These are phyloP conservation scores for Vitis amurensis DNA, from an alignment of 164 flowering plant species.

Conservation along the genomic window DNA sequence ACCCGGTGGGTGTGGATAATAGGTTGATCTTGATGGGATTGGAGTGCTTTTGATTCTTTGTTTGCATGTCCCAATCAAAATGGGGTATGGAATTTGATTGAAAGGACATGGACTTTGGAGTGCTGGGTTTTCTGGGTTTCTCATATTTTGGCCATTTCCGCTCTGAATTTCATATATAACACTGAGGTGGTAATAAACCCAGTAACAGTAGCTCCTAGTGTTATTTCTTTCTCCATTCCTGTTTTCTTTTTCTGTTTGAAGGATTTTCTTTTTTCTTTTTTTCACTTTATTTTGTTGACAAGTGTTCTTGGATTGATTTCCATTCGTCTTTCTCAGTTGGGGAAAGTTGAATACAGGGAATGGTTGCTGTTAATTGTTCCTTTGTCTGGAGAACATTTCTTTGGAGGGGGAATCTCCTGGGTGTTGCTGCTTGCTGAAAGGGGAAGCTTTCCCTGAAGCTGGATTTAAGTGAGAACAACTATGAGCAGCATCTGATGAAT, in stretches of 20 bases:
- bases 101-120: slow-evolving; percentile 29
- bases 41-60: slow-evolving; percentile 10
- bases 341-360: slow-evolving; percentile 7
- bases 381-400: slow-evolving; percentile 15
- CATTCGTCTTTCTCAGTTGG: neutral
- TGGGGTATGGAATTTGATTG: slow-evolving; percentile 39
- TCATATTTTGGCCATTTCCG: slow-evolving; percentile 17
- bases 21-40: slow-evolving; percentile 28
- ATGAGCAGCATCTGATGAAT: slow-evolving; percentile 11
- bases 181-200: slow-evolving; percentile 3
- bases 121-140: slow-evolving; percentile 25
- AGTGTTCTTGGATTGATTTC: neutral
- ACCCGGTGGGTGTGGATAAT: slow-evolving; percentile 8
- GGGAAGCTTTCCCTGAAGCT: slow-evolving; percentile 9
- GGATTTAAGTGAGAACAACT: slow-evolving; percentile 4
- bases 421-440: slow-evolving; percentile 18
- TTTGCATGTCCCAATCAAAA: slow-evolving; percentile 37
- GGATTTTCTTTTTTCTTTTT: neutral
- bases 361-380: slow-evolving; percentile 4
- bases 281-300: neutral
- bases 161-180: slow-evolving; percentile 15
- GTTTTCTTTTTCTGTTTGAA: slow-evolving; percentile 6
- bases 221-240: slow-evolving; percentile 16
- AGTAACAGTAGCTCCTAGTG: slow-evolving; percentile 7
- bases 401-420: slow-evolving; percentile 14